A percentile compares a stretch with the other conserved stretches of the same genome.
phyloP scores from a whole-genome alignment of 2,329 filamentous ascomycete genomes.

The Dothistroma septosporum region DNA sequence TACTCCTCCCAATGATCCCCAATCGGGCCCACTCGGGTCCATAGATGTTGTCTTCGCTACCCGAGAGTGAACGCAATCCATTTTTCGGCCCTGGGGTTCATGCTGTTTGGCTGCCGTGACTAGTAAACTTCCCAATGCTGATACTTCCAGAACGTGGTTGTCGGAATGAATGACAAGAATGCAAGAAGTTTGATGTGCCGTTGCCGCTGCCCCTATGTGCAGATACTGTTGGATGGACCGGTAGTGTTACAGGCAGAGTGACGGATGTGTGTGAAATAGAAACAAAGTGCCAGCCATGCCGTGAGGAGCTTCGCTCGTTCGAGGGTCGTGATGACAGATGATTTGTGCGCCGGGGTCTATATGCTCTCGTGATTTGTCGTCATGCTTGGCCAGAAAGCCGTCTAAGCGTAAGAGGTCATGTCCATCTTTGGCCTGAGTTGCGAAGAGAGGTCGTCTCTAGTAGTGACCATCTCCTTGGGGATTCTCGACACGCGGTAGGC shows the following conservation, averaged over 20 bases:
- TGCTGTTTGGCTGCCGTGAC: background rate
- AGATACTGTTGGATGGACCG: background rate
- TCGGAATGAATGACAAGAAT: slow-evolving; percentile 2
- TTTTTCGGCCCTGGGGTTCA: background rate
- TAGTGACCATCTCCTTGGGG: slow-evolving; percentile 76
- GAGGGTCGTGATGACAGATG: background rate
- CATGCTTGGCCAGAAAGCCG: background rate
- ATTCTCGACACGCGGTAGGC: slow-evolving; percentile 84
- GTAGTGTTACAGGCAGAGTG: slow-evolving; percentile 1
- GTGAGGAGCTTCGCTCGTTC: background rate
- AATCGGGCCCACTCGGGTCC: background rate
- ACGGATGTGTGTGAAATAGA: background rate
- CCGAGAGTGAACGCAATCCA: background rate
- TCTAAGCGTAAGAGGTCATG: slow-evolving; percentile 22
- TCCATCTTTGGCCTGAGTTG: slow-evolving; percentile 50
- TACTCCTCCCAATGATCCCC: background rate
- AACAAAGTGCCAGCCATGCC: slow-evolving; percentile 1
- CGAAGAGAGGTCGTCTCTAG: slow-evolving; percentile 61
- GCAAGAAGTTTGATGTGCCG: background rate
- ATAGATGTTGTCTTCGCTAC: background rate
- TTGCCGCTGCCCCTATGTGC: background rate
- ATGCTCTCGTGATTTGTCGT: slow-evolving; percentile 12
- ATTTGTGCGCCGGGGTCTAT: slow-evolving; percentile 3
- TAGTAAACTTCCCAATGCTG: slow-evolving; percentile 2
- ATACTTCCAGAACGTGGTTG: background rate